Conservation (phyloP, 2,329 filamentous ascomycete species). For the Falciphora oryzae region DNA sequence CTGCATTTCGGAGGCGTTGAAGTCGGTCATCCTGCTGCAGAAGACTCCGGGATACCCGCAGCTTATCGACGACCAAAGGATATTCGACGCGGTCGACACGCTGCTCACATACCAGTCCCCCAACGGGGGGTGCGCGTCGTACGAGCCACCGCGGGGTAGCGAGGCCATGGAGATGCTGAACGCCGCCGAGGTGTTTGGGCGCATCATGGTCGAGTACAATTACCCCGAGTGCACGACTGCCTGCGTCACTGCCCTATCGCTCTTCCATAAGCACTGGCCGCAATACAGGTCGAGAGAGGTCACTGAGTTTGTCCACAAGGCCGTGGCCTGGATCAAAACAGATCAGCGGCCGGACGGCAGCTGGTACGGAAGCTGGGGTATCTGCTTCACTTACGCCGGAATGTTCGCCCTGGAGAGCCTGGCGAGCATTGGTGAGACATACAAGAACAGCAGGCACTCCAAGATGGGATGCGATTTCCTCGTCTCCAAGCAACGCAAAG, state of each 20-base stretch:
- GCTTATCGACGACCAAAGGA: constrained; percentile 67
- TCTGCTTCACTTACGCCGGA: constrained; percentile 94
- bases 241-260: constrained; percentile 77
- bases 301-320: constrained; percentile 61
- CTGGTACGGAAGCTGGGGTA: constrained; percentile 97
- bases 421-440: constrained; percentile 73
- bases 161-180: constrained; percentile 80
- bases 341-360: constrained; percentile 77
- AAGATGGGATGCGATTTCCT: constrained; percentile 80
- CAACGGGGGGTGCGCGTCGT: constrained; percentile 82
- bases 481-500: constrained; percentile 73
- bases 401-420: constrained; percentile 95
- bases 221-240: constrained; percentile 98
- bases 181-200: constrained; percentile 91
- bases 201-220: constrained; percentile 98
- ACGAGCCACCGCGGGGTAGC: constrained; percentile 77
- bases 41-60: constrained; percentile 68
- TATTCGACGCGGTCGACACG: constrained; percentile 86
- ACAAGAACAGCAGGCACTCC: constrained; percentile 64
- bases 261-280: constrained; percentile 78
- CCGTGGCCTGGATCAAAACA: constrained; percentile 76
- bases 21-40: constrained; percentile 77
- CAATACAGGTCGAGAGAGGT: constrained; percentile 76
- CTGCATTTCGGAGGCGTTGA: constrained; percentile 86
- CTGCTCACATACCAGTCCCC: constrained; percentile 86